Evolutionary conservation across 805 yeast genomes (phyloP).

Genomic region (Zygoascus flipseniorum): DNA sequence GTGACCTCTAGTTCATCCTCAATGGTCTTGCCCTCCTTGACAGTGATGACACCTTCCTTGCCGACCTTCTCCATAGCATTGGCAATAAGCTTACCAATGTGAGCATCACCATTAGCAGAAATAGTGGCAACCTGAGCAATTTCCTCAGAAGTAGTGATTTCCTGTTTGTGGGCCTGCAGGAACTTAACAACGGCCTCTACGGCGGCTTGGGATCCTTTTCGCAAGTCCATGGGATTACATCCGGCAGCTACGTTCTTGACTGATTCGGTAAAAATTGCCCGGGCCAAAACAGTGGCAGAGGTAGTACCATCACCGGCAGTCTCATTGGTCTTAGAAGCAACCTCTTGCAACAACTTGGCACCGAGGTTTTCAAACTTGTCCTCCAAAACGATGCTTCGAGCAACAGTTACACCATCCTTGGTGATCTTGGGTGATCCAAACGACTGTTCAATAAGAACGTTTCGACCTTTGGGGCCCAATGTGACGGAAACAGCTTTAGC

Average conservation of each 20-base stretch:
- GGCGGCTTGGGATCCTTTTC: conserved; percentile 96
- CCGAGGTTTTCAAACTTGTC: conserved; percentile 96
- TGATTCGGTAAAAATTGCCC: conserved; percentile 89
- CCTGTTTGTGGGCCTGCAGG: conserved; percentile 79
- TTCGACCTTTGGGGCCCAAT: conserved; percentile 96
- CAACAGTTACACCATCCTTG: conserved; percentile 98
- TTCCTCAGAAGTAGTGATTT: conserved; percentile 87
- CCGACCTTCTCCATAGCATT: conserved; percentile 98
- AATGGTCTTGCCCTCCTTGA: conserved; percentile 93
- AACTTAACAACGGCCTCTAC: conserved; percentile 86
- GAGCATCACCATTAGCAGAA: conserved; percentile 92
- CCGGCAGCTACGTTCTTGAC: conserved; percentile 98
- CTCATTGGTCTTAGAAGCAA: conserved; percentile 94
- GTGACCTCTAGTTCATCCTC: conserved; percentile 95
- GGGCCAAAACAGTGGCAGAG: conserved; percentile 92
- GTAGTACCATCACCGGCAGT: conserved; percentile 99
- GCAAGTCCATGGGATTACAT: conserved; percentile 96
- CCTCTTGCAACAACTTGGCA: conserved; percentile 90
- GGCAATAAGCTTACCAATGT: conserved; percentile 85
- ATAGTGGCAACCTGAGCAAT: conserved; percentile 98
- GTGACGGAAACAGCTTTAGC: conserved; percentile 97
- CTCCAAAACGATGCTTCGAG: conserved; percentile 68
- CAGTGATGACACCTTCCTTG: conserved; percentile 97
- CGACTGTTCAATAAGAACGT: conserved; percentile 91
- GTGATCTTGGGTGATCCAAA: conserved; percentile 97